Base-by-base conservation (phyloP, 1,139 yeast species). In the Yamadazyma jaroonii region DNA sequence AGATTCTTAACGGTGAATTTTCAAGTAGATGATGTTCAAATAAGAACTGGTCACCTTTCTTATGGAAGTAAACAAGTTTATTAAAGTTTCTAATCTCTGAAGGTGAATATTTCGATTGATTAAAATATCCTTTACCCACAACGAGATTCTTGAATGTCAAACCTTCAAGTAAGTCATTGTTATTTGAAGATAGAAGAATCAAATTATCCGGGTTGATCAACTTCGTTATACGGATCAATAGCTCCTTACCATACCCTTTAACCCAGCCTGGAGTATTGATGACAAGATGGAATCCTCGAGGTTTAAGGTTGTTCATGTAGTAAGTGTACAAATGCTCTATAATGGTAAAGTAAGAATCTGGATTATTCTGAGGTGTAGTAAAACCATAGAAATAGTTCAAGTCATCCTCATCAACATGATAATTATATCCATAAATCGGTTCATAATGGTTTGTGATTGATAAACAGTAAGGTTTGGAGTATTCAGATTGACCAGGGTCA, bases 191-290 rank as follows among this genome's bases (percentile, higher is more conserved):
- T 28, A 67, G 49, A 9, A 62, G 34, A 3, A 84, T 56, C 22
- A 85, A 57, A 44, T 75, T 67, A 0, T 82, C 72, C 0, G 94
- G 87, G n/a, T 65, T 57, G 1, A 77, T 57, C 8, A 59, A 45
- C 1, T 53, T 45, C 2, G 83, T 64, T 2, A 88, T 62, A 11
- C 72, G 64, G 11, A 61, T 62, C 14, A 87, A 64, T 8, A 90
- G 60, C 39, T 81, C 83, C 26, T 82, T 69, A 0, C 97, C 98
- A 43, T 79, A 80, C 0, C 97, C 97, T 58, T 85, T 86, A 20
- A 89, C 76, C 97, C 97, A 90, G 0, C 97, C 97, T 0, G 97
- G 95, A 0, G 94, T 79, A 50, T 90, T 90, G 3, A 90, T 71
- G 1, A 92, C 58, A 9, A 89, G 61, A 8, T 75, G 70, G 15